Conservation (phyloP, 1,284 basidiomycete species). For the Microstroma glucosiphilum region DNA sequence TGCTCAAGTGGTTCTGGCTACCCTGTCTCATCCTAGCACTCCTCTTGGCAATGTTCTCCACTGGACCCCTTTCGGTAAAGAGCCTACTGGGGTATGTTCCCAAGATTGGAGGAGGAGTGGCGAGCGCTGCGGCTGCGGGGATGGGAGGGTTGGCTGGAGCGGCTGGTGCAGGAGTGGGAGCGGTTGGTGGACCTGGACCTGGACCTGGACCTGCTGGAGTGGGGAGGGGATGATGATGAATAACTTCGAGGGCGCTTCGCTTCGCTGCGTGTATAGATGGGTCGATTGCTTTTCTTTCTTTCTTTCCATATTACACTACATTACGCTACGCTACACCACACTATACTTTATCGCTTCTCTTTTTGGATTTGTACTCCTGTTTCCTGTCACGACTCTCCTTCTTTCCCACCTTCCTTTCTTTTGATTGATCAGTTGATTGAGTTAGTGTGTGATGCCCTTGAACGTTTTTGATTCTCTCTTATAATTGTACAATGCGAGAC, state of each 20-base stretch:
- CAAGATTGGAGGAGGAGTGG: background rate
- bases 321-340: too few relatives aligned
- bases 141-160: background rate
- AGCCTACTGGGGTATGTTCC: background rate
- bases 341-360: too few relatives aligned
- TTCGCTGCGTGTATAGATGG: too few relatives aligned
- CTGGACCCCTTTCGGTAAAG: background rate
- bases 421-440: background rate
- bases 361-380: too few relatives aligned
- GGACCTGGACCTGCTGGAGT: background rate
- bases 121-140: background rate
- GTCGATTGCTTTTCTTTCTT: too few relatives aligned
- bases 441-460: background rate
- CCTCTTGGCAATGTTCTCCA: background rate
- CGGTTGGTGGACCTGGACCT: too few relatives aligned
- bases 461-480: background rate
- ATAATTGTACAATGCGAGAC: background rate
- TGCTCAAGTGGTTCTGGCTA: conserved; percentile 7
- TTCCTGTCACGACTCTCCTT: too few relatives aligned
- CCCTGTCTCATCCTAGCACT: conserved; percentile 3
- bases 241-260: too few relatives aligned
- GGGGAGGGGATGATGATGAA: background rate
- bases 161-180: background rate
- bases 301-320: too few relatives aligned
- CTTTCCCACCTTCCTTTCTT: background rate